phyloP scores from a whole-genome alignment of 1,284 basidiomycete species.

The Bjerkandera adusta region DNA sequence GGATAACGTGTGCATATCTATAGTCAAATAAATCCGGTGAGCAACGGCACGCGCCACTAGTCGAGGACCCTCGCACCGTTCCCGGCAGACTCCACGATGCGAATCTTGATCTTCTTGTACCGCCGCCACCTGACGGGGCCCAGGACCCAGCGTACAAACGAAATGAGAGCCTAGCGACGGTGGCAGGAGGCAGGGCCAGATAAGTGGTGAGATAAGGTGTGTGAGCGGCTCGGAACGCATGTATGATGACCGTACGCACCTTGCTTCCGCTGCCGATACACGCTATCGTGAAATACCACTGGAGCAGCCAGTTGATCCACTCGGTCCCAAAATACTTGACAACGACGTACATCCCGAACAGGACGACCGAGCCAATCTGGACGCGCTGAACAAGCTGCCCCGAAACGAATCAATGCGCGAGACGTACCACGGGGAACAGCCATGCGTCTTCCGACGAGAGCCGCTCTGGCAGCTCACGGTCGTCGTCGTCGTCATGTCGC shows the following conservation, averaged over 20 bases:
- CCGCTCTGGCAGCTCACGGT: conserved; percentile 49
- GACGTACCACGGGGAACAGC: conserved; percentile 70
- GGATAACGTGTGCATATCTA: conserved; percentile 48
- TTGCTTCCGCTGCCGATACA: conserved; percentile 71
- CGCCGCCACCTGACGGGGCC: conserved; percentile 51
- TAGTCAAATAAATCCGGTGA: no score
- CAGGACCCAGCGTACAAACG: conserved; percentile 43
- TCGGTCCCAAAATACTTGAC: conserved; percentile 78
- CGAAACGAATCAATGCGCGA: conserved; percentile 5
- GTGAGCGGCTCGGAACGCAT: neutral
- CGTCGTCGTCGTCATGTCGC: conserved; percentile 39
- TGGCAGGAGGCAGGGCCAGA: conserved; percentile 14
- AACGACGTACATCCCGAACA: conserved; percentile 67
- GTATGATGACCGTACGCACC: conserved; percentile 38
- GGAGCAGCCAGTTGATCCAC: conserved; percentile 79
- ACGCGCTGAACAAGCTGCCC: conserved; percentile 4
- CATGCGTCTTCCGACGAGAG: conserved; percentile 71
- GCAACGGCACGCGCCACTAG: neutral
- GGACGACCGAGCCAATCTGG: conserved; percentile 63
- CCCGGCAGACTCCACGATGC: conserved; percentile 42
- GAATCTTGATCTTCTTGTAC: conserved; percentile 46
- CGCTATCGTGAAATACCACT: conserved; percentile 73
- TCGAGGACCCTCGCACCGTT: neutral
- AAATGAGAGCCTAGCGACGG: conserved; percentile 43
- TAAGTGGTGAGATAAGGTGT: conserved; percentile 1